Evolutionary conservation across 331 rosid species (phyloP).

Genomic region (Ulmus americana): DNA sequence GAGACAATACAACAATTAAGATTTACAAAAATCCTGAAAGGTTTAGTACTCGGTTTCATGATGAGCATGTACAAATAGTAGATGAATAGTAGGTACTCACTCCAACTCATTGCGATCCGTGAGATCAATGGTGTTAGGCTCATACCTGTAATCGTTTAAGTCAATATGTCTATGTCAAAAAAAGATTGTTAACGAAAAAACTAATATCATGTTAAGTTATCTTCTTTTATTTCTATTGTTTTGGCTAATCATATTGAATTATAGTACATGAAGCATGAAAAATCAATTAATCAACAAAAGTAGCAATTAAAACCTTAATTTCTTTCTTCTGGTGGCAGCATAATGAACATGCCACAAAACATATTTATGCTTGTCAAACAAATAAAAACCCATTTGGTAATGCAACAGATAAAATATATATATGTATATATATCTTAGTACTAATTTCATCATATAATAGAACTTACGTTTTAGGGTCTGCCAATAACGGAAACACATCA

Average conservation of each 20-base stretch:
- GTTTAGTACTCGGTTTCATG: not conserved
- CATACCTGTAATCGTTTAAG: slow-evolving; percentile 50
- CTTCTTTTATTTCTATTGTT: too few relatives aligned
- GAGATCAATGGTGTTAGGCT: slow-evolving; percentile 86
- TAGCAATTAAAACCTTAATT: not conserved
- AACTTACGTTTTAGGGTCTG: slow-evolving; percentile 69
- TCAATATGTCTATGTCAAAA: slow-evolving; percentile 17
- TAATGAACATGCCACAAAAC: too few relatives aligned
- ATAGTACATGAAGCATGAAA: not conserved
- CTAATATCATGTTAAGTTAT: slow-evolving; percentile 1
- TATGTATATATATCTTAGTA: not conserved
- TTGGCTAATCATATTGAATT: not conserved
- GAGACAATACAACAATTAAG: slow-evolving; percentile 10
- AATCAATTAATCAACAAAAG: not conserved
- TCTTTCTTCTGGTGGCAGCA: not conserved
- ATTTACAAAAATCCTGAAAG: not conserved
- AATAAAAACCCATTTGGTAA: too few relatives aligned
- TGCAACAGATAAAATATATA: not conserved
- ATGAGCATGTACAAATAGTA: not conserved
- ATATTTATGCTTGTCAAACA: too few relatives aligned
- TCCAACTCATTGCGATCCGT: slow-evolving; percentile 71
- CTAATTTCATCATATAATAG: slow-evolving; percentile 12
- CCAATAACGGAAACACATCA: slow-evolving; percentile 82
- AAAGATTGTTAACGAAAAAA: slow-evolving; percentile 3
- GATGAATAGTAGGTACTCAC: slow-evolving; percentile 37